Evolutionary conservation across 495 filamentous ascomycete genomes (phyloP).

Genomic region (Tuber magnatum): DNA sequence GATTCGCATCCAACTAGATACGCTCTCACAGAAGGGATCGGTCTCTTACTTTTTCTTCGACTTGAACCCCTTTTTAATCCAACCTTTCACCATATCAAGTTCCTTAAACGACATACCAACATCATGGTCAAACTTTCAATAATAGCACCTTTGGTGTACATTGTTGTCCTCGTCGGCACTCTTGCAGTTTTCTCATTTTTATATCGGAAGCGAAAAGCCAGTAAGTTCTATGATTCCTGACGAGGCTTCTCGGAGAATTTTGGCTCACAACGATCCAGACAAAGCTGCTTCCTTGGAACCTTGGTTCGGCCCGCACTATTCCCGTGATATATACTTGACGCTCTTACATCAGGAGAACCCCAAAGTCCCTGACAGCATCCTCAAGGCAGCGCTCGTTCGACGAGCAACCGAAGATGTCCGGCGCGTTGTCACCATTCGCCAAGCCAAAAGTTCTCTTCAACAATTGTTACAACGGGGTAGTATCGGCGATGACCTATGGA

Average conservation of each 20-base stretch:
- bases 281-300: slow-evolving; percentile 74
- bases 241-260: neutral
- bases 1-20: slow-evolving; percentile 25
- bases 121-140: slow-evolving; percentile 38
- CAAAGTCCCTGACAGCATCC: slow-evolving; percentile 68
- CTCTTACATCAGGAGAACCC: slow-evolving; percentile 75
- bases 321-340: slow-evolving; percentile 88
- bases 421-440: slow-evolving; percentile 75
- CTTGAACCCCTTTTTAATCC: neutral
- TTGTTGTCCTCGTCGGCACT: slow-evolving; percentile 76
- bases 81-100: slow-evolving; percentile 1
- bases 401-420: slow-evolving; percentile 87
- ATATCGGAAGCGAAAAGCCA: slow-evolving; percentile 86
- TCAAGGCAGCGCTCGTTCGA: slow-evolving; percentile 83
- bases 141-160: slow-evolving; percentile 59
- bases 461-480: slow-evolving; percentile 78
- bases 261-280: slow-evolving; percentile 44
- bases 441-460: slow-evolving; percentile 75
- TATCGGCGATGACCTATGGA: slow-evolving; percentile 94
- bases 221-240: slow-evolving; percentile 49
- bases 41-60: neutral
- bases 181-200: slow-evolving; percentile 84
- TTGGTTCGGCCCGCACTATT: slow-evolving; percentile 85
- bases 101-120: slow-evolving; percentile 3
- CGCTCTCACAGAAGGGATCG: neutral